Percentiles rank a stretch among this genome's conserved stretches.
Conservation (phyloP, 768 basidiomycete species). For the Tylopilus sp. region DNA sequence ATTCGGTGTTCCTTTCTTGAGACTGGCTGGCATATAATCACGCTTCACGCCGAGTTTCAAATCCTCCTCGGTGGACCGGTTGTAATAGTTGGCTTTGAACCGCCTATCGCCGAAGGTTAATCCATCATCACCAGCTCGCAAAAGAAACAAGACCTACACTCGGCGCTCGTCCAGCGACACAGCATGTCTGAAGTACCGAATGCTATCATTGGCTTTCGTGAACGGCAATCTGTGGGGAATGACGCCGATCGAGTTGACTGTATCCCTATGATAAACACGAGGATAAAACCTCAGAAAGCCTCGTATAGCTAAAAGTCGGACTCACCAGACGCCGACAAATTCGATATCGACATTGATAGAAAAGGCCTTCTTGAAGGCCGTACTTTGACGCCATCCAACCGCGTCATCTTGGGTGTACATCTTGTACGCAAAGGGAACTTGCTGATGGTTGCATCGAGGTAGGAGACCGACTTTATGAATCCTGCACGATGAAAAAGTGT, state of each 20-base stretch:
- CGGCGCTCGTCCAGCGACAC: constrained; percentile 70
- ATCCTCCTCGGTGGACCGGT: constrained; percentile 41
- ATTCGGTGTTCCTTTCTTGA: constrained; percentile 18
- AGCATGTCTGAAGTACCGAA: constrained; percentile 69
- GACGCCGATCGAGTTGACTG: constrained; percentile 66
- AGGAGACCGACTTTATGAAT: constrained; percentile 71
- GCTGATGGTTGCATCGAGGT: constrained; percentile 67
- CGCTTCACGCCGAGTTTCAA: constrained; percentile 42
- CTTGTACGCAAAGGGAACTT: constrained; percentile 67
- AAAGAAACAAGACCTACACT: constrained; percentile 32
- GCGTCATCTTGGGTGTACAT: constrained; percentile 64
- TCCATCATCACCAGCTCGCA: constrained; percentile 1
- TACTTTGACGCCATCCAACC: constrained; percentile 59
- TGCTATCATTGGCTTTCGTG: constrained; percentile 56
- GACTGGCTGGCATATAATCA: constrained; percentile 45
- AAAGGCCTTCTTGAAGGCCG: constrained; percentile 70
- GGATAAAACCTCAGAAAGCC: neutral
- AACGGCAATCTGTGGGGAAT: constrained; percentile 65
- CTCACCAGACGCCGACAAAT: constrained; percentile 72
- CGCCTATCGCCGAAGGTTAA: constrained; percentile 23
- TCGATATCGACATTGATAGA: constrained; percentile 72
- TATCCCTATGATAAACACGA: constrained; percentile 48
- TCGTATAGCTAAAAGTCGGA: neutral
- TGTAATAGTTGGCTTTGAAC: constrained; percentile 34
- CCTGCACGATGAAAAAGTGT: constrained; percentile 30